Base-by-base conservation (phyloP, 176 grass and related monocot species). In the Oryza glaberrima region DNA sequence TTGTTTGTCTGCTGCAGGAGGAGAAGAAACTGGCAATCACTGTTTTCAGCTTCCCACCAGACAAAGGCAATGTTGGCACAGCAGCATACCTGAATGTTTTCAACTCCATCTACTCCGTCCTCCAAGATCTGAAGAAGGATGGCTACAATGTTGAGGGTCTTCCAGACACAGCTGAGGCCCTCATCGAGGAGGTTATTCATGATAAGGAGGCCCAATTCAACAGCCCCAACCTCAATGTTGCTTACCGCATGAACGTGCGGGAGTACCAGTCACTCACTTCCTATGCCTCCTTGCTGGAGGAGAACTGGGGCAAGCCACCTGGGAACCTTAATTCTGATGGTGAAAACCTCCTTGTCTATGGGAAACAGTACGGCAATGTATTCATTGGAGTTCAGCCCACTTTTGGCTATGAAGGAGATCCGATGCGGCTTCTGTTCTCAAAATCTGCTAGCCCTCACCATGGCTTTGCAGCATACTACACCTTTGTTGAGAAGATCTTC, bases 201-300 rank as follows among this genome's bases (percentile, higher is more conserved):
- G 96, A 99, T 84, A 99, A 99, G 88, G 96, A 99, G 40, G 96
- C 96, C 67, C 94, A 99, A 80, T 99, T 99, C 86, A 99, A 91
- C 86, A 99, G 96, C 41, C 96, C 96, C 26, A 96, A 92, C 88
- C 96, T 99, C 13, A 99, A 99, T 76, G 87, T 99, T 4, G 96
- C 88, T 22, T 94, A 99, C 88, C 79, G 75, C 71, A 99, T 99
- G 96, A 90, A 88, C 17, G 86, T 96, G 66, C 78, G 93, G 54
- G 90, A 99, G 84, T 99, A 99, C 75, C 93, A 92, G 72, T 11
- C 81, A 43, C 94, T 96, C 79, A 99, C 96, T 35, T 80, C 91
- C 48, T 99, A 99, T 43, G 96, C 96, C 15, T 79, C 73, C 56
- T 45, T 91, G 83, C 85, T 99, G 47, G 96, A 98, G 93, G 96